These are phyloP conservation scores for Metschnikowia proteae DNA, from an alignment of 805 yeast species.

Conservation along the genomic window DNA sequence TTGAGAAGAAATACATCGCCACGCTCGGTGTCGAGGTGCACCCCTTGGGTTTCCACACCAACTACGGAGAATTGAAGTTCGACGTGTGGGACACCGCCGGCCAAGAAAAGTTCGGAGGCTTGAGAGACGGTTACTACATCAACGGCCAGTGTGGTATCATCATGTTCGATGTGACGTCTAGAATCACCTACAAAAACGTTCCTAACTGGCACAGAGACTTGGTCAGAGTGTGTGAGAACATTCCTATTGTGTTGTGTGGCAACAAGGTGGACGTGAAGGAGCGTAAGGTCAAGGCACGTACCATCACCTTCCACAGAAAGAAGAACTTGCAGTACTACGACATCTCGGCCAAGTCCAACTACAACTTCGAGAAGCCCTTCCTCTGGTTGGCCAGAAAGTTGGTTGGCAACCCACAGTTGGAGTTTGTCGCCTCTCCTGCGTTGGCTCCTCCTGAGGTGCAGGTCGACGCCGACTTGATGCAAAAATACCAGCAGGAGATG, in stretches of 20 bases:
- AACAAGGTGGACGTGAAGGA: slow-evolving; percentile 99
- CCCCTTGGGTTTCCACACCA: slow-evolving; percentile 96
- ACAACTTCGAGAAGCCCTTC: slow-evolving; percentile 99
- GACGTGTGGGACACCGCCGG: slow-evolving; percentile 99
- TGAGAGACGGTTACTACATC: slow-evolving; percentile 99
- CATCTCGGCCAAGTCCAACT: slow-evolving; percentile 98
- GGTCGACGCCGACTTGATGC: slow-evolving; percentile 95
- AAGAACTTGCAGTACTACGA: slow-evolving; percentile 99
- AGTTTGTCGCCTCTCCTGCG: slow-evolving; percentile 99
- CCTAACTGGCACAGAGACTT: slow-evolving; percentile 99
- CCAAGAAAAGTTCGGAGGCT: slow-evolving; percentile 99
- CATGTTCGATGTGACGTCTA: slow-evolving; percentile 99
- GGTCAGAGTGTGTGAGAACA: slow-evolving; percentile 99
- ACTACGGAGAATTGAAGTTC: slow-evolving; percentile 97
- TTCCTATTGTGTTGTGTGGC: slow-evolving; percentile 98
- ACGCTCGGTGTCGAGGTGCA: slow-evolving; percentile 99
- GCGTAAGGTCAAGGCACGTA: slow-evolving; percentile 99
- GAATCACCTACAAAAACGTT: slow-evolving; percentile 99
- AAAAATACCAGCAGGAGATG: slow-evolving; percentile 98
- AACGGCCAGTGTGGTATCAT: slow-evolving; percentile 99
- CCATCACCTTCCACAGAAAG: slow-evolving; percentile 99
- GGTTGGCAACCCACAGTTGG: slow-evolving; percentile 96
- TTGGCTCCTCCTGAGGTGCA: slow-evolving; percentile 99
- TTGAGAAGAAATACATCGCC: slow-evolving; percentile 98
- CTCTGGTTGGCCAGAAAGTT: slow-evolving; percentile 99